Evolutionary conservation across 1,284 basidiomycete species (phyloP).

Genomic region (Cutaneotrichosporon cutaneum): DNA sequence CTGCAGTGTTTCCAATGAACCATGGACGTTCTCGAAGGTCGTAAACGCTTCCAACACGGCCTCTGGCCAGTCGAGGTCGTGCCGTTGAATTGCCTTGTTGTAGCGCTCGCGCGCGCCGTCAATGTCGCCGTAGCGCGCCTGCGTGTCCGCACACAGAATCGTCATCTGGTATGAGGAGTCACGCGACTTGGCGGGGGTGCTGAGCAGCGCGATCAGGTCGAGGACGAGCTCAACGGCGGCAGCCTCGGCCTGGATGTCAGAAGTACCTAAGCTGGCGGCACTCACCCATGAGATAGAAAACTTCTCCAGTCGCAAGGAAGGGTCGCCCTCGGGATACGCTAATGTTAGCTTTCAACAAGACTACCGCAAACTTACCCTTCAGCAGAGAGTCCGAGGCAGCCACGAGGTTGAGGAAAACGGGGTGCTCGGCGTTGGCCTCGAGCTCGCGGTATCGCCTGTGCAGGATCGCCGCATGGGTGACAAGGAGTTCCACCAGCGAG

Average conservation of each 20-base stretch:
- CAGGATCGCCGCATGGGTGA: slow-evolving; percentile 19
- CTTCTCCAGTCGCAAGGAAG: slow-evolving; percentile 72
- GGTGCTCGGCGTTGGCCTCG: slow-evolving; percentile 18
- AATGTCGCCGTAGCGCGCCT: slow-evolving; percentile 59
- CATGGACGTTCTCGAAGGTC: slow-evolving; percentile 79
- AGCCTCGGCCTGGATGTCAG: slow-evolving; percentile 35
- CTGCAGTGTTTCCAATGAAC: slow-evolving; percentile 68
- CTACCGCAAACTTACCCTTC: slow-evolving; percentile 49
- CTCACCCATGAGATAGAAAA: slow-evolving; percentile 71
- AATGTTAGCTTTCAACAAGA: not conserved
- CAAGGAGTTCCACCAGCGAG: slow-evolving; percentile 22
- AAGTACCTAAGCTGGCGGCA: slow-evolving; percentile 17
- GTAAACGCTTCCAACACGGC: slow-evolving; percentile 84
- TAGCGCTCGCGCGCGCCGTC: slow-evolving; percentile 67
- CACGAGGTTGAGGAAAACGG: slow-evolving; percentile 18
- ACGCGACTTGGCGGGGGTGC: slow-evolving; percentile 31
- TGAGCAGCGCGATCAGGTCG: slow-evolving; percentile 30
- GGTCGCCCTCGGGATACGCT: slow-evolving; percentile 58
- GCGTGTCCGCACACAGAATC: slow-evolving; percentile 35
- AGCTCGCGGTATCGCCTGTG: slow-evolving; percentile 18
- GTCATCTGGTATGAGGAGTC: slow-evolving; percentile 38
- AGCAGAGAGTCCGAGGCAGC: slow-evolving; percentile 31
- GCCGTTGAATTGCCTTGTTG: slow-evolving; percentile 59
- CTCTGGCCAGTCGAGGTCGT: slow-evolving; percentile 86
- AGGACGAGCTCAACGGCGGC: slow-evolving; percentile 29